Evolutionary conservation across 176 grass and related monocot species (phyloP).

Genomic region (Calamus simplicifolius): DNA sequence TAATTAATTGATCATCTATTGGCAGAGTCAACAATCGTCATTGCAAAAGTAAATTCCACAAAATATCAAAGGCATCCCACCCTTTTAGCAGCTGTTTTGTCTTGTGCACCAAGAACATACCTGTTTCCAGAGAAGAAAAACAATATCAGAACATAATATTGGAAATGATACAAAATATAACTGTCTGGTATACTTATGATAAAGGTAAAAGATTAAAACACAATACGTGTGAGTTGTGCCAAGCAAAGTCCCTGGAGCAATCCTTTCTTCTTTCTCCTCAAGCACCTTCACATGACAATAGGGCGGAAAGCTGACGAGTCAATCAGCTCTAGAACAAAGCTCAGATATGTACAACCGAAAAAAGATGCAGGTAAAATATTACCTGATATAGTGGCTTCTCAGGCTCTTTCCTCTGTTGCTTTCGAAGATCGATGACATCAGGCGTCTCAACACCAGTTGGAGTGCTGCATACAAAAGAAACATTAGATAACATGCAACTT

Average conservation of each 20-base stretch:
- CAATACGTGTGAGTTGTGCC: slow-evolving; percentile 60
- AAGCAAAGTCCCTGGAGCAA: slow-evolving; percentile 58
- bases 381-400: slow-evolving; percentile 85
- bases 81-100: slow-evolving; percentile 75
- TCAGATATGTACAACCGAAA: not conserved
- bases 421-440: slow-evolving; percentile 89
- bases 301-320: too few relatives aligned
- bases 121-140: slow-evolving; percentile 28
- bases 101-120: slow-evolving; percentile 73
- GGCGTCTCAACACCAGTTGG: slow-evolving; percentile 97
- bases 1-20: too few relatives aligned
- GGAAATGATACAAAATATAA: too few relatives aligned
- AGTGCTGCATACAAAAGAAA: slow-evolving; percentile 43
- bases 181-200: too few relatives aligned
- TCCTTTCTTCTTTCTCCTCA: slow-evolving; percentile 69
- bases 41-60: too few relatives aligned
- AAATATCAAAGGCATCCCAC: slow-evolving; percentile 22
- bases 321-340: not conserved
- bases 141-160: not conserved
- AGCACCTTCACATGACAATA: slow-evolving; percentile 35
- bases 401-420: slow-evolving; percentile 87
- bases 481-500: not conserved
- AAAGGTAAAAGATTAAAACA: too few relatives aligned
- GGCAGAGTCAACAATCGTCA: too few relatives aligned
- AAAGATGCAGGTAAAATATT: slow-evolving; percentile 3